Evolutionary conservation across 495 filamentous ascomycete genomes (phyloP), one percentile per base, ranked within the genome.

Genomic region (Lasiosphaeris hirsuta): DNA sequence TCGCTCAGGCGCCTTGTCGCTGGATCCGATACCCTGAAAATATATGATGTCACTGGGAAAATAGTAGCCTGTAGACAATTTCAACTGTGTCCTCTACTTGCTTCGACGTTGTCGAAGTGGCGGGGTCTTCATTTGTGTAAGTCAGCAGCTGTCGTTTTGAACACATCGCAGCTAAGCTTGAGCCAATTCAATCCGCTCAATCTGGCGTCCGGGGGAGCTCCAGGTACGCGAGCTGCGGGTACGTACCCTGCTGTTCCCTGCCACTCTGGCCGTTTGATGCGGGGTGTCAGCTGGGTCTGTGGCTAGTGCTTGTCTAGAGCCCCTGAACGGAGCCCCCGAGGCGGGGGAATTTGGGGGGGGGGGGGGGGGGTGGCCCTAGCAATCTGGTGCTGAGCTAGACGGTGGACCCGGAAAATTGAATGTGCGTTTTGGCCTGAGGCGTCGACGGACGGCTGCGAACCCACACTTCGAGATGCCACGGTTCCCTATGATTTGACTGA

Each of bases 401-500:
- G 56, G 64, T 65, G 64, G 63, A 56, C 36, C 62, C 62, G 64
- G 64, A 70, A 70, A 67, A 70, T 65, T 61, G 59, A 67, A 69
- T 65, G 67, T 70, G 65, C 63, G 65, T 61, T 65, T 63, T 53
- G 52, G 63, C 65, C 63, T 66, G 63, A 66, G 61, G 63, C 62
- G 50, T n/a, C 9, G 10, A 40, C 48, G 30, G 51, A 46, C n/a
- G 18, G 47, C 10, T 55, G 52, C 19, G 61, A 63, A 63, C 63
- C 68, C 68, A 68, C 68, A 68, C 49, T 62, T 65, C 63, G 68
- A 70, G 66, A 70, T 70, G 68, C 68, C 68, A 70, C 68, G 68
- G 59, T 70, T 69, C 66, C 68, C 63, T 61, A 63, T 60, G 58
- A 63, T 64, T 66, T 70, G 67, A 66, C 62, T 55, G 61, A 68